Evolutionary conservation across 805 yeast species (phyloP), one percentile per base, ranked within the genome.

Genomic region (Zygosaccharomyces bisporus): DNA sequence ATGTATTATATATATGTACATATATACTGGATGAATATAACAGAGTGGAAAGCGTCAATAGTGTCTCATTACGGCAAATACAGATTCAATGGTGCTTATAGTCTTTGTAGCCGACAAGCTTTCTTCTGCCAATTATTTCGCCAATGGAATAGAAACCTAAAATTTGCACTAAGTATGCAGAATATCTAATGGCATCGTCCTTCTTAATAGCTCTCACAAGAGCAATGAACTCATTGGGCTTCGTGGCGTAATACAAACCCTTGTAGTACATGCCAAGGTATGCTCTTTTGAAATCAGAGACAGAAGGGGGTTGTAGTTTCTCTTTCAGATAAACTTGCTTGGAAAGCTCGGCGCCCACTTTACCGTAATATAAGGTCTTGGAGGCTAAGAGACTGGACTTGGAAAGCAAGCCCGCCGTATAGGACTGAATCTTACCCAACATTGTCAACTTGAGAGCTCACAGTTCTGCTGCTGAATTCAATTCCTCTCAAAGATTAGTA

Each of bases 121-220:
- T 80, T 76, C 98, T 85, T 77, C 98, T 88, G 63, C 99, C 99
- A 62, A 93, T 76, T 57, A 90, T 80, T 77, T 93, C 99, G 66
- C 99, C 99, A 37, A 91, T 75, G 20, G 97, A 80, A 71, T 89
- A 93, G 66, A 90, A 77, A 53, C 97, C 99, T 54, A 86, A 73
- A 44, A 91, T 71, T 73, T 93, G 99, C 56, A 89, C 71, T 55
- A 80, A 81, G 70, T 79, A 81, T 30, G 90, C 83, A 57, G 83
- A 83, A 66, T 76, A 85, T 70, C 78, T 80, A 57, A 80, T 68
- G 54, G 71, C 74, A 60, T 75, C 74, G 55, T 76, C 80, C 67
- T 76, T 81, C 65, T 73, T 67, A 61, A 77, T 59, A 51, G 68
- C 61, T 53, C 75, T 69, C 45, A 76, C 69, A 49, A 72, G 59